Base-by-base conservation (phyloP, 345 rosid species). In the Euphorbia pulcherrima region DNA sequence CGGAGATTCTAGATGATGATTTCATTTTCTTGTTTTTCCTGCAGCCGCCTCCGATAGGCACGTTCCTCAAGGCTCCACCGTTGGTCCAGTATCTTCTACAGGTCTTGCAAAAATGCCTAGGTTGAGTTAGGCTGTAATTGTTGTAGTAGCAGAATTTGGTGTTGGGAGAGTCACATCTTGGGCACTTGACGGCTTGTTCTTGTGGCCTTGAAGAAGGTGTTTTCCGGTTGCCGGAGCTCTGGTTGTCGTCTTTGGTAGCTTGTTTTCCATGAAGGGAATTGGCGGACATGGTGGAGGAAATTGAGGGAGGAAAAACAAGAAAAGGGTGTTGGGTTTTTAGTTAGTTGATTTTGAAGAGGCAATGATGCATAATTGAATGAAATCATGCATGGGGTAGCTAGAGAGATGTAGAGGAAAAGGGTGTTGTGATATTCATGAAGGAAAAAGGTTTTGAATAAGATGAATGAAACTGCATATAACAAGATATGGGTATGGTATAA, bases 371-470 rank as follows among this genome's bases (percentile, higher is more conserved):
- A 75, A 83, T 79, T 85, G 85, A 88, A 79, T 81, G 84, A 79
- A 71, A 71, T 82, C 90, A 85, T 86, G 85, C 84, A 83, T 72
- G 84, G 72, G 55, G 67, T 16, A n/a, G n/a, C n/a, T n/a, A 48
- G 78, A 72, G 76, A 73, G 60, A 60, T 14, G 62, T 8, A 52
- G 27, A n/a, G 16, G 50, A 44, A 44, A 11, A 12, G 71, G 75
- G 59, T 57, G 88, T 72, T 87, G 92, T 87, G 92, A 87, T 72
- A 55, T 69, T 75, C 84, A 82, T 87, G 82, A 88, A 82, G 82
- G 86, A 82, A 60, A 75, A 40, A 67, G 35, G 67, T 68, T 69
- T 24, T 39, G 57, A 30, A n/a, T n/a, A n/a, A n/a, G 39, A 52
- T 7, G 17, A 41, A 35, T 56, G 28, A 53, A 29, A 3, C 1